Evolutionary conservation across 768 basidiomycete species (phyloP), one percentile per base, ranked within the genome.

Genomic region (Leucocoprinus sp.): DNA sequence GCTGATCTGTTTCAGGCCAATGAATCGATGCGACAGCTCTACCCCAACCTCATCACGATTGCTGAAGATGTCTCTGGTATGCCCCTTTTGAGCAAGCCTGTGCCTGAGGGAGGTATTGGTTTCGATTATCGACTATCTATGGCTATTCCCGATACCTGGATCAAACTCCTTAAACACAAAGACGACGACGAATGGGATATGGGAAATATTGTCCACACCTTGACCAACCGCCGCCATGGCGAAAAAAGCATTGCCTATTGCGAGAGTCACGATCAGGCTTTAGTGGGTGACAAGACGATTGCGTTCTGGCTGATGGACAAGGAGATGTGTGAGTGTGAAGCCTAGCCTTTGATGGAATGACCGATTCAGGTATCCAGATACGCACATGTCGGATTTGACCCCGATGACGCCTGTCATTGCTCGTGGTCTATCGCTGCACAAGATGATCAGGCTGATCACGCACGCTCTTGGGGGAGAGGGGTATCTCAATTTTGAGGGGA

Each of bases 241-340:
- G n/a, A n/a, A n/a, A n/a, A n/a, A n/a, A n/a, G n/a, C n/a, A n/a
- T n/a, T n/a, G n/a, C n/a, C n/a, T 93, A 91, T 45, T 86, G 84
- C 42, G 96, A 99, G 67, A 92, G 88, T 55, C 96, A 98, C 53
- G 96, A 98, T 64, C 96, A 99, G 61, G 96, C 96, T 11, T 75
- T 99, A 21, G 96, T 99, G 0, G 96, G 96, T 9, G 96, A 99
- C 69, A 99, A 99, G 71, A 98, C 96, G 2, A 58, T 99, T 36
- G 96, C 96, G 3, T 99, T 99, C 66, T 99, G 96, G 96, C 65
- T 99, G 48, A 99, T 99, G 96, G 96, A 99, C 65, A 95, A 95
- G 66, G 96, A 98, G 65, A 99, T 99, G 96, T 97, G 93, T 93
- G 71, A 55, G 80, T 70, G 24, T 15, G 21, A n/a, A 36, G 37